A percentile compares a stretch with the other conserved stretches of the same genome.
Conservation (phyloP, 225 moss, liverwort and hornwort genomes). For the Physcomitrium patens region DNA sequence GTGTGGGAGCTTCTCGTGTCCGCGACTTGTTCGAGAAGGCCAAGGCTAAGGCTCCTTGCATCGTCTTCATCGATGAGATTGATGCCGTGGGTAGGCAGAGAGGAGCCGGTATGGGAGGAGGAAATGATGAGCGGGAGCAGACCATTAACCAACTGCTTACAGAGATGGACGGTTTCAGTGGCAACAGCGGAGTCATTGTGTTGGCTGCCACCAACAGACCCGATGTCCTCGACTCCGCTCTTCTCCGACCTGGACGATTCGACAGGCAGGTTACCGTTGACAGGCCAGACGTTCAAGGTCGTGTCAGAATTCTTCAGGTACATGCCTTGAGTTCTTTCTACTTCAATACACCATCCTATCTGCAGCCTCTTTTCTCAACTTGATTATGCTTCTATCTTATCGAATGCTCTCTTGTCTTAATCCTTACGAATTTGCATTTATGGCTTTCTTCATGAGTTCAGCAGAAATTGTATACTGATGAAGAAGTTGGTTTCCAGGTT, state of each 20-base stretch:
- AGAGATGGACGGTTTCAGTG: slow-evolving; percentile 44
- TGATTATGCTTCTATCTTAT: too few relatives aligned
- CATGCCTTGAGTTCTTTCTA: not conserved
- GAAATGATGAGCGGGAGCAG: slow-evolving; percentile 44
- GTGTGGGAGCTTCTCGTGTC: slow-evolving; percentile 42
- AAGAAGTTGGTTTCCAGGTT: slow-evolving; percentile 27
- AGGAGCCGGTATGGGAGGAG: slow-evolving; percentile 43
- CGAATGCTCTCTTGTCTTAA: too few relatives aligned
- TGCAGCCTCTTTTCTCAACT: too few relatives aligned
- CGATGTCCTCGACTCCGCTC: slow-evolving; percentile 42
- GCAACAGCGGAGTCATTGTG: slow-evolving; percentile 40
- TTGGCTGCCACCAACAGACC: slow-evolving; percentile 43
- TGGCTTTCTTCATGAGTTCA: slow-evolving; percentile 25
- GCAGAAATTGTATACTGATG: not conserved
- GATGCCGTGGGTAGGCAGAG: slow-evolving; percentile 44
- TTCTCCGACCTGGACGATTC: slow-evolving; percentile 39
- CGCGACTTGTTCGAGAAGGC: slow-evolving; percentile 46
- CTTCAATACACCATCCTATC: too few relatives aligned
- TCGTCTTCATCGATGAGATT: slow-evolving; percentile 45
- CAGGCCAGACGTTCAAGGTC: slow-evolving; percentile 39
- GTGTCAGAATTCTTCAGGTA: slow-evolving; percentile 42
- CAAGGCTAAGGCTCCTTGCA: slow-evolving; percentile 43
- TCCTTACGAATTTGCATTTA: too few relatives aligned
- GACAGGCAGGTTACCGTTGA: slow-evolving; percentile 46
- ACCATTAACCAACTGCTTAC: slow-evolving; percentile 42